Conservation (phyloP, 2,329 filamentous ascomycete genomes). For the Coleophoma cylindrospora region DNA sequence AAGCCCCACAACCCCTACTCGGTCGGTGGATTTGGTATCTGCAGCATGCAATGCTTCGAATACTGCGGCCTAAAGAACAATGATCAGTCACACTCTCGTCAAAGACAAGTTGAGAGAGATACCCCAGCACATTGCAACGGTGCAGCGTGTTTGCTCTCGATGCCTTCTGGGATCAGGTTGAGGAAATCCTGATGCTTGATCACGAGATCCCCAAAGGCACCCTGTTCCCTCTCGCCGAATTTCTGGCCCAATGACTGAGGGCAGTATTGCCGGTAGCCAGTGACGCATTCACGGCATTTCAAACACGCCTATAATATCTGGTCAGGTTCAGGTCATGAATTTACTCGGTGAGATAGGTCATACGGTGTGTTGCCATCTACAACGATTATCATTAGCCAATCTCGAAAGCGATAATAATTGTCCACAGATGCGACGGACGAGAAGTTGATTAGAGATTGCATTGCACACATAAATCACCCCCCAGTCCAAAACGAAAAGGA, state of each 20-base stretch:
- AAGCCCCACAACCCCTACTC: conserved; percentile 57
- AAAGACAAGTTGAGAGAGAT: neutral
- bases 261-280: conserved; percentile 7
- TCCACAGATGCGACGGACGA: too few species aligned
- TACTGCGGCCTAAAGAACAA: conserved; percentile 21
- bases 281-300: conserved; percentile 4
- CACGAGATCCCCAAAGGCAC: conserved; percentile 33
- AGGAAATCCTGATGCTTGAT: conserved; percentile 32
- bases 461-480: neutral
- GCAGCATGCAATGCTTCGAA: conserved; percentile 21
- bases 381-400: neutral
- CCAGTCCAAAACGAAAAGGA: neutral
- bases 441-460: too few species aligned
- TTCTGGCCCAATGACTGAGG: conserved; percentile 10
- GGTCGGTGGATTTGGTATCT: conserved; percentile 22
- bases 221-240: conserved; percentile 35
- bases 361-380: conserved; percentile 9
- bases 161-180: conserved; percentile 31
- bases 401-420: neutral
- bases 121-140: conserved; percentile 38
- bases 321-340: neutral
- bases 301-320: conserved; percentile 8
- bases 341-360: neutral
- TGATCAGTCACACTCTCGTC: neutral
- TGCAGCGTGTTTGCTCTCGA: conserved; percentile 30